Conservation (phyloP, 805 yeast species). For the Grigorovia humatica region DNA sequence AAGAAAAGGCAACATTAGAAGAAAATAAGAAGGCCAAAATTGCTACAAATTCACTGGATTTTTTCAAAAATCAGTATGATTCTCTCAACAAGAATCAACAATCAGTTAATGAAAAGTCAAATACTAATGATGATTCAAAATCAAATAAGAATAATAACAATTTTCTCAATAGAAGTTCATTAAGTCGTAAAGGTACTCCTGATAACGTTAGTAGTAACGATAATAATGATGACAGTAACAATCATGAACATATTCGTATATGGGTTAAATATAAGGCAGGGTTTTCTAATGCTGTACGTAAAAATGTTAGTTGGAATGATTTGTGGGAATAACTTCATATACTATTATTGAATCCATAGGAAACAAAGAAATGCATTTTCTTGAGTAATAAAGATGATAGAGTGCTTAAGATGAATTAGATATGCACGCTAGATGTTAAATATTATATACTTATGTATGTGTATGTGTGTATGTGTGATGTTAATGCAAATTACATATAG, state of each 20-base stretch:
- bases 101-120: not conserved
- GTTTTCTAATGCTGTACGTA: constrained; percentile 81
- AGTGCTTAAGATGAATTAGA: too few relatives aligned
- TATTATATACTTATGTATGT: too few relatives aligned
- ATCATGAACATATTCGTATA: constrained; percentile 20
- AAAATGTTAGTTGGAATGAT: constrained; percentile 67
- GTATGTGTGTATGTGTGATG: too few relatives aligned
- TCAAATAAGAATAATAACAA: not conserved
- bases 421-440: too few relatives aligned
- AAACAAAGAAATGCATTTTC: too few relatives aligned
- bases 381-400: too few relatives aligned
- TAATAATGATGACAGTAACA: not conserved
- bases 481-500: too few relatives aligned
- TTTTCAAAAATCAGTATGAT: constrained; percentile 37
- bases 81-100: constrained; percentile 4
- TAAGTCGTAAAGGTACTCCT: not conserved
- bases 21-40: constrained; percentile 12
- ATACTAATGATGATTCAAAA: not conserved
- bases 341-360: not conserved
- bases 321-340: constrained; percentile 34
- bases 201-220: not conserved
- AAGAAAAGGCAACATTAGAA: constrained; percentile 10
- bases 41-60: constrained; percentile 20
- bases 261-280: constrained; percentile 95
- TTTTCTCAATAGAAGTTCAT: not conserved